These are phyloP conservation scores for Phaeosphaeria sp. DNA, from an alignment of 2,329 filamentous ascomycete species.

Conservation along the genomic window DNA sequence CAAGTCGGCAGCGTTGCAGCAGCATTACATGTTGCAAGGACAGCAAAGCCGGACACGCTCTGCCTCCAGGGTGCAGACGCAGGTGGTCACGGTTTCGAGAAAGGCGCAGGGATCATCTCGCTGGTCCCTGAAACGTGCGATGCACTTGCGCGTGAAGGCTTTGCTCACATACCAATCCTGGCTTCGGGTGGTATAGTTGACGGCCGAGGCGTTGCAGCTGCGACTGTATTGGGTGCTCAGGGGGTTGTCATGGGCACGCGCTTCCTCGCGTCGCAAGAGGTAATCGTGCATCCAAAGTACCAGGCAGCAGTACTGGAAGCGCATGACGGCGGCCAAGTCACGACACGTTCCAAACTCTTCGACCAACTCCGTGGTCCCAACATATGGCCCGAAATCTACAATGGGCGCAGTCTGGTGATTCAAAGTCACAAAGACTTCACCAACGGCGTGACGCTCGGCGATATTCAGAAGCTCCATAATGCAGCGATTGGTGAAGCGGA, in stretches of 20 bases:
- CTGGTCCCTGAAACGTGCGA: conserved; percentile 65
- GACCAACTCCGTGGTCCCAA: conserved; percentile 62
- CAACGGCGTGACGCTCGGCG: conserved; percentile 49
- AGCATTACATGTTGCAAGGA: conserved; percentile 58
- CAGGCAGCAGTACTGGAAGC: conserved; percentile 54
- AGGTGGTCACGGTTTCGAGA: conserved; percentile 67
- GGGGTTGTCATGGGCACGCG: conserved; percentile 70
- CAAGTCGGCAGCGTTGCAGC: conserved; percentile 67
- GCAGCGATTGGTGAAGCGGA: conserved; percentile 58
- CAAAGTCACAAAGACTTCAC: conserved; percentile 53
- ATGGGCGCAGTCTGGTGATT: conserved; percentile 64
- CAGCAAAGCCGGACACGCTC: conserved; percentile 62
- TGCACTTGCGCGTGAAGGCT: conserved; percentile 49
- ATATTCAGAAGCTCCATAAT: conserved; percentile 52
- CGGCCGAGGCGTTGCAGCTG: conserved; percentile 64
- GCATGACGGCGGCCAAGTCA: conserved; percentile 58
- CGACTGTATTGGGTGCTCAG: conserved; percentile 59
- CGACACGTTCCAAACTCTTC: conserved; percentile 58
- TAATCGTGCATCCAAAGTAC: conserved; percentile 54
- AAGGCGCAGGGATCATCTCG: conserved; percentile 62
- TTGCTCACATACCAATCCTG: conserved; percentile 48
- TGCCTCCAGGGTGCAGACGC: conserved; percentile 71
- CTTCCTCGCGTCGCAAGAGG: conserved; percentile 63
- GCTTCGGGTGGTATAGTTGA: conserved; percentile 68
- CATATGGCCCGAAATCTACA: conserved; percentile 65